Conservation (phyloP, 2,329 filamentous ascomycete genomes). For the Xylariaceae sp. region DNA sequence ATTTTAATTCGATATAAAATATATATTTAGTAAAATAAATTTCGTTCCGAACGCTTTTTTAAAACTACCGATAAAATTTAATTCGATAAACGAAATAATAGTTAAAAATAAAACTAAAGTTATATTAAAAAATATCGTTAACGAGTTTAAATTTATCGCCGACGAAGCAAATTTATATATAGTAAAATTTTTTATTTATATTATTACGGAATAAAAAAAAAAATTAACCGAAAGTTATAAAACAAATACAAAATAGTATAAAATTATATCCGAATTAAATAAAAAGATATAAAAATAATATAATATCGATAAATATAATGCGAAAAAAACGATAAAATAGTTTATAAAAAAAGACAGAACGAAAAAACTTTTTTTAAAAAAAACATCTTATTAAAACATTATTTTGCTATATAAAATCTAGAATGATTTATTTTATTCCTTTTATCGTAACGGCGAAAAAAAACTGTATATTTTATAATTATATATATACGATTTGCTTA, state of each 20-base stretch:
- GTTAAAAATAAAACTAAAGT: neutral
- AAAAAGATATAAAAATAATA: too few relatives aligned
- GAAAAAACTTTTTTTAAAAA: neutral
- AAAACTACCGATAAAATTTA: neutral
- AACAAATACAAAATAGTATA: too few relatives aligned
- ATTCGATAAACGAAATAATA: neutral
- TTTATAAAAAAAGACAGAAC: too few relatives aligned
- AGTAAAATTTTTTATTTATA: neutral
- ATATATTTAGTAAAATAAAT: neutral
- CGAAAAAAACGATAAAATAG: too few relatives aligned
- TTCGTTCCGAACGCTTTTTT: neutral
- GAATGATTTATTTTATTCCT: neutral
- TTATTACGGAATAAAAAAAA: neutral
- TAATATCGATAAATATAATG: too few relatives aligned
- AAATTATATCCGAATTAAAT: too few relatives aligned
- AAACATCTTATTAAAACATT: neutral
- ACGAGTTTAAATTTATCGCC: neutral
- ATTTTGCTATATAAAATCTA: neutral
- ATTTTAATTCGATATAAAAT: slow-evolving; percentile 1
- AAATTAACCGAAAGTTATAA: neutral
- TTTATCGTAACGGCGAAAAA: too few relatives aligned
- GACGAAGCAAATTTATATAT: neutral
- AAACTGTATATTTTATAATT: neutral
- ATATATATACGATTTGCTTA: neutral
- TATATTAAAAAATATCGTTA: neutral